These are phyloP conservation scores for Nemania diffusa DNA, from an alignment of 2,329 filamentous ascomycete species.

Conservation along the genomic window DNA sequence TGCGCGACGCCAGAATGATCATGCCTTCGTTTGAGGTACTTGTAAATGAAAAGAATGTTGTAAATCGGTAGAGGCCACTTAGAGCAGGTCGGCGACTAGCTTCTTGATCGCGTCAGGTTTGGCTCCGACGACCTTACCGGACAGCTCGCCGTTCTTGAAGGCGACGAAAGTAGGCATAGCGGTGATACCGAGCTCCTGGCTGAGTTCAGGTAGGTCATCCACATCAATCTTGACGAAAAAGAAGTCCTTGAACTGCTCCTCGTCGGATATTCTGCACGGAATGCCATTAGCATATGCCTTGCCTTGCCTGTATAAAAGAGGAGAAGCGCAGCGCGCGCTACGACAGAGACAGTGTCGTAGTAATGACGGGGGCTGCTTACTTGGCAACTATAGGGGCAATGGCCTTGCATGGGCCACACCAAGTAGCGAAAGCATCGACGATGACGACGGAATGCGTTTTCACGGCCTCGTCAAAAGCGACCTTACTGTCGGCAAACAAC, in stretches of 20 bases:
- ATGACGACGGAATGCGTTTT: slow-evolving; percentile 69
- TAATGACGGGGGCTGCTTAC: slow-evolving; percentile 54
- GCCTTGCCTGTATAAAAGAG: background rate
- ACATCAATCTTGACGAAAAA: slow-evolving; percentile 93
- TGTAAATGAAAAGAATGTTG: background rate
- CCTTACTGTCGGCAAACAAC: slow-evolving; percentile 39
- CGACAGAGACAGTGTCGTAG: background rate
- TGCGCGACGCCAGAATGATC: background rate
- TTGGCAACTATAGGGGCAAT: slow-evolving; percentile 80
- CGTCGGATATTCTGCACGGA: slow-evolving; percentile 65
- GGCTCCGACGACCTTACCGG: slow-evolving; percentile 80
- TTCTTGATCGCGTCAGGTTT: slow-evolving; percentile 75
- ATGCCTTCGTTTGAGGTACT: background rate
- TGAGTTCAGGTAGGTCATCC: slow-evolving; percentile 79
- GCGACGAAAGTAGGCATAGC: slow-evolving; percentile 94
- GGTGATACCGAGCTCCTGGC: slow-evolving; percentile 80
- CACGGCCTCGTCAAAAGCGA: slow-evolving; percentile 46
- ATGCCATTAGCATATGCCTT: slow-evolving; percentile 21
- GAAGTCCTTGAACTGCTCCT: slow-evolving; percentile 65
- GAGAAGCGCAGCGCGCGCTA: background rate
- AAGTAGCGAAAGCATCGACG: slow-evolving; percentile 87
- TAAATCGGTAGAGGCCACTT: slow-evolving; percentile 1
- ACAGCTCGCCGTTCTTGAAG: slow-evolving; percentile 82
- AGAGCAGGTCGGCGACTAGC: slow-evolving; percentile 48
- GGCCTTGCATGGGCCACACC: slow-evolving; percentile 96